phyloP scores from a whole-genome alignment of 2,329 filamentous ascomycete genomes.

The Aspergillus melleus region DNA sequence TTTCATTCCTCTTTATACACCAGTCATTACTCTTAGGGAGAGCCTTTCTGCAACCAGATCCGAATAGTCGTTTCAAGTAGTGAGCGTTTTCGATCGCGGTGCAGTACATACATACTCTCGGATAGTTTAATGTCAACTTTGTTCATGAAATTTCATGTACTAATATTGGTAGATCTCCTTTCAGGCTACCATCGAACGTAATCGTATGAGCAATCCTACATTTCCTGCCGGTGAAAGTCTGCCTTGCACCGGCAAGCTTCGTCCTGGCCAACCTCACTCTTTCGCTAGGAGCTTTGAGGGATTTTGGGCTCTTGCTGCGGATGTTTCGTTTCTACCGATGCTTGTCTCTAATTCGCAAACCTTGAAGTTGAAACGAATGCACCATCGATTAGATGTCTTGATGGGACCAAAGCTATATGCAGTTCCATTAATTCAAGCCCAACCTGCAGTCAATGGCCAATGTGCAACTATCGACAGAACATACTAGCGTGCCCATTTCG shows the following conservation, averaged over 20 bases:
- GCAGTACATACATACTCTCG: constrained; percentile 26
- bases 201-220: neutral
- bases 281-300: too few species aligned
- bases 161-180: neutral
- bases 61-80: constrained; percentile 17
- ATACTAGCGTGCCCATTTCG: too few species aligned
- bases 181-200: neutral
- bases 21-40: constrained; percentile 29
- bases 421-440: too few species aligned
- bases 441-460: too few species aligned
- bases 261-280: too few species aligned
- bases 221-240: neutral
- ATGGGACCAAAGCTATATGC: too few species aligned
- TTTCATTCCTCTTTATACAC: constrained; percentile 23
- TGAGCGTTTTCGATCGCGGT: constrained; percentile 31
- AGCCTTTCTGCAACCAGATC: constrained; percentile 31
- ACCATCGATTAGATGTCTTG: too few species aligned
- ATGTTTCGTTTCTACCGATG: neutral
- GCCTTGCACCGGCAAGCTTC: neutral
- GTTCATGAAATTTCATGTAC: neutral
- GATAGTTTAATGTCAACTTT: neutral
- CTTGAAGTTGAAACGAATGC: too few species aligned
- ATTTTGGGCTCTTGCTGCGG: too few species aligned
- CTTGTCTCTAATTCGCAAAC: neutral
- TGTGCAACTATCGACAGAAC: too few species aligned